These are phyloP conservation scores for Torrubiella hemipterigena DNA, from an alignment of 2,329 filamentous ascomycete genomes.

Conservation along the genomic window DNA sequence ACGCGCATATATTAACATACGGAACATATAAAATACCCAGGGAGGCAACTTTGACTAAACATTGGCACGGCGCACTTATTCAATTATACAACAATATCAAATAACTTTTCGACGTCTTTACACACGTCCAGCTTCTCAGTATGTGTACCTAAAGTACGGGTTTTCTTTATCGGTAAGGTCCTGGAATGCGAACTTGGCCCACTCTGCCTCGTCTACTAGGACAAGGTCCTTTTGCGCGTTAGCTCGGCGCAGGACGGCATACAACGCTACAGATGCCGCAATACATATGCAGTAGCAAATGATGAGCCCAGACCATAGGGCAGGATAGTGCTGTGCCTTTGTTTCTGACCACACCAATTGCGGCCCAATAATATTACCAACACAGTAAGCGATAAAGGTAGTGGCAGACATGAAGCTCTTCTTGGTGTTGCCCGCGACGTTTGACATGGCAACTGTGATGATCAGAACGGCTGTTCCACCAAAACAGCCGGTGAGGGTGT, in stretches of 20 bases:
- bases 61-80: too few species aligned
- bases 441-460: conserved; percentile 44
- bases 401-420: conserved; percentile 65
- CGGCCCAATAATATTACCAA: conserved; percentile 66
- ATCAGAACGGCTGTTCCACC: conserved; percentile 53
- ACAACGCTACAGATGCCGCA: conserved; percentile 39
- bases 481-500: conserved; percentile 62
- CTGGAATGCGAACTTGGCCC: conserved; percentile 52
- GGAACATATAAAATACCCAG: too few species aligned
- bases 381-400: conserved; percentile 65
- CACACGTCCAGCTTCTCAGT: too few species aligned
- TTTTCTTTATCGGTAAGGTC: conserved; percentile 61
- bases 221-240: conserved; percentile 37
- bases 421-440: conserved; percentile 66
- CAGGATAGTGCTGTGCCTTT: conserved; percentile 55
- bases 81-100: too few species aligned
- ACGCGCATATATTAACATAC: too few species aligned
- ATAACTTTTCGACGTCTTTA: too few species aligned
- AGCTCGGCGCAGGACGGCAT: conserved; percentile 44
- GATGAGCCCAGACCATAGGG: conserved; percentile 59
- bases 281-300: conserved; percentile 58
- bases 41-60: too few species aligned
- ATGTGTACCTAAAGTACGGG: conserved; percentile 50
- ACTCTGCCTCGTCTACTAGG: conserved; percentile 43
- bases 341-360: conserved; percentile 58